Evolutionary conservation across 2,329 filamentous ascomycete genomes (phyloP), one percentile per base, ranked within the genome.

Genomic region (Berkeleyomyces rouxiae): DNA sequence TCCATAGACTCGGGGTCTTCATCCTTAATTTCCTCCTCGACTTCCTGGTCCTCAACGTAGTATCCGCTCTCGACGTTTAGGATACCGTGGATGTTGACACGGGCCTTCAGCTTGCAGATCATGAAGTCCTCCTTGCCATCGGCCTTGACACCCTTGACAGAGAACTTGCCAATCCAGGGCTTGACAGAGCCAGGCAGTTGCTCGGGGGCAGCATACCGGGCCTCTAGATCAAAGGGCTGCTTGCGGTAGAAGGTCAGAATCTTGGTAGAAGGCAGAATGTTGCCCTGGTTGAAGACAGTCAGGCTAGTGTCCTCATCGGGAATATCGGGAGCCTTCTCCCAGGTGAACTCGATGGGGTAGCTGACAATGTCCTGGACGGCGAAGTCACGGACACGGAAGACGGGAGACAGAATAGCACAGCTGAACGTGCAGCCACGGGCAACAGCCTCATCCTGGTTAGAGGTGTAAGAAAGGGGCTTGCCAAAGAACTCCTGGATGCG

Each of bases 211-310:
- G 88, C 86, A 72, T 99, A 99, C 69, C 88, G 86, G 65, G 93
- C 93, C 79, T 99, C 93, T 61, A 99, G 82, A 72, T 96, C 91
- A 74, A 97, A 99, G 57, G 90, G 82, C 76, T 97, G 90, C 80
- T 97, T 97, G 69, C 93, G 87, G 82, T 97, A 99, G 79, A 99
- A 99, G 46, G 93, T 99, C 62, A 99, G 84, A 68, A 99, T 97
- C 82, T 99, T 99, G 67, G 93, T 99, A 4, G 92, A 97, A 62
- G 93, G 93, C 80, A 99, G 86, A 67, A 95, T 85, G 72, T 96
- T 96, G 74, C 92, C 92, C 75, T 87, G 90, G 82, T 93, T 95
- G 78, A 99, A 99, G 71, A 99, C 93, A 43, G 89, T 96, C 69
- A 99, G 80, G 78, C 86, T 95, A 63, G 93, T 97, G 74, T 97